phyloP scores from a whole-genome alignment of 164 flowering plant genomes.

The Umbilicus rupestris region DNA sequence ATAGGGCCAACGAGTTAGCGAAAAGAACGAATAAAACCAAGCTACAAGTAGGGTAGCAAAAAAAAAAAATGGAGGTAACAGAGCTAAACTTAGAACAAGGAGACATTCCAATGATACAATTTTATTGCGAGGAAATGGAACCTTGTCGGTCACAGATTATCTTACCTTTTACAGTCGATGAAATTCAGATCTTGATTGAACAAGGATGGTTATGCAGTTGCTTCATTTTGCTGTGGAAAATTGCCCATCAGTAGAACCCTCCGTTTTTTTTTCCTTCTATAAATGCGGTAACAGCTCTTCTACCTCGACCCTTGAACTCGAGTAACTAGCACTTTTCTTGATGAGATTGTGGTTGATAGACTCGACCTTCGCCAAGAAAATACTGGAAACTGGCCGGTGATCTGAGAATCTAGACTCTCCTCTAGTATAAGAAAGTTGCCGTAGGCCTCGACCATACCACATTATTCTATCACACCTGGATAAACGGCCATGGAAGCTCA shows the following conservation, averaged over 20 bases:
- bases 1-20: no score
- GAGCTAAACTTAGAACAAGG: no score
- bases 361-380: constrained; percentile 70
- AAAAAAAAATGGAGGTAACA: no score
- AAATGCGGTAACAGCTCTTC: constrained; percentile 66
- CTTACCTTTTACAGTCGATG: not conserved
- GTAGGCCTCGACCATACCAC: constrained; percentile 78
- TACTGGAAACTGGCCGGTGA: constrained; percentile 77
- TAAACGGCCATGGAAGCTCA: constrained; percentile 4
- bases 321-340: constrained; percentile 54
- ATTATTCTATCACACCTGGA: constrained; percentile 86
- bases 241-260: not conserved
- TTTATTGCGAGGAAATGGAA: not conserved
- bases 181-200: not conserved
- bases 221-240: not conserved
- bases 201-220: not conserved
- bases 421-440: constrained; percentile 75
- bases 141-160: not conserved
- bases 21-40: no score
- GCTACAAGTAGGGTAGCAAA: no score
- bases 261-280: not conserved
- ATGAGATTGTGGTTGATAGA: constrained; percentile 38
- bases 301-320: constrained; percentile 65
- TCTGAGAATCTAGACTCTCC: constrained; percentile 85
- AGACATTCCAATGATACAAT: no score